Percentiles rank a stretch among this genome's conserved stretches.
phyloP scores from a whole-genome alignment of 2,329 filamentous ascomycete genomes.

The Didymella glomerata region DNA sequence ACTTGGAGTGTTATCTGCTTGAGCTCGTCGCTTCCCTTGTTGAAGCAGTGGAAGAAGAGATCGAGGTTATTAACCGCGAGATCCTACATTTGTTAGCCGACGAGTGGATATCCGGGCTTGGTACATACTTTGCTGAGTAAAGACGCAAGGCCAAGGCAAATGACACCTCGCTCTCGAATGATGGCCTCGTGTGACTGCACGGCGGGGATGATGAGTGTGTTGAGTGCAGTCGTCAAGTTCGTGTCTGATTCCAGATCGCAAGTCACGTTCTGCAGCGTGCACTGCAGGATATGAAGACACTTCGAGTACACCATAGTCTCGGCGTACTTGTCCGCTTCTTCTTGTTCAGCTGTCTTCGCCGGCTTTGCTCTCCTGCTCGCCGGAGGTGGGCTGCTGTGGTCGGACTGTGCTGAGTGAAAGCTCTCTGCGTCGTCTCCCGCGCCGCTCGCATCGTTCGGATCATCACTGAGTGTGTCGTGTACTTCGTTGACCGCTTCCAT shows the following conservation, averaged over 20 bases:
- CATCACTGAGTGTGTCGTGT: constrained; percentile 84
- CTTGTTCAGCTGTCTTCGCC: constrained; percentile 57
- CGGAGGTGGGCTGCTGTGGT: constrained; percentile 71
- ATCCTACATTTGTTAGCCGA: constrained; percentile 58
- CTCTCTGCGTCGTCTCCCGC: constrained; percentile 63
- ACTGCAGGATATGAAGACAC: constrained; percentile 95
- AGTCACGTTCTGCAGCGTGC: constrained; percentile 93
- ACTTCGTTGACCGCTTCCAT: constrained; percentile 96
- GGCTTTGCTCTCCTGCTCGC: constrained; percentile 52
- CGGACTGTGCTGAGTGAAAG: constrained; percentile 92
- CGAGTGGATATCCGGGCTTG: no score
- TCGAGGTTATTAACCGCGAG: constrained; percentile 91
- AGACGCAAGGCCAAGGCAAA: constrained; percentile 90
- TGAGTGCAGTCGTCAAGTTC: constrained; percentile 95
- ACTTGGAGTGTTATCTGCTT: constrained; percentile 93
- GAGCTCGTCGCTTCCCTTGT: constrained; percentile 86
- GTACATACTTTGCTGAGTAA: constrained; percentile 77
- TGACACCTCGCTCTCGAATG: constrained; percentile 86
- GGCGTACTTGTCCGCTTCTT: constrained; percentile 73
- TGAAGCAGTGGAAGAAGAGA: constrained; percentile 95
- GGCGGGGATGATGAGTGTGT: constrained; percentile 94
- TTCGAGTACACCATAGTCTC: constrained; percentile 99
- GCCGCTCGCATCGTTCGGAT: constrained; percentile 64
- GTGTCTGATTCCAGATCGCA: constrained; percentile 88
- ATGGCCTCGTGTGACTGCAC: constrained; percentile 92